phyloP scores from a whole-genome alignment of 257 asterid species.

The Solanum gracilifrons region DNA sequence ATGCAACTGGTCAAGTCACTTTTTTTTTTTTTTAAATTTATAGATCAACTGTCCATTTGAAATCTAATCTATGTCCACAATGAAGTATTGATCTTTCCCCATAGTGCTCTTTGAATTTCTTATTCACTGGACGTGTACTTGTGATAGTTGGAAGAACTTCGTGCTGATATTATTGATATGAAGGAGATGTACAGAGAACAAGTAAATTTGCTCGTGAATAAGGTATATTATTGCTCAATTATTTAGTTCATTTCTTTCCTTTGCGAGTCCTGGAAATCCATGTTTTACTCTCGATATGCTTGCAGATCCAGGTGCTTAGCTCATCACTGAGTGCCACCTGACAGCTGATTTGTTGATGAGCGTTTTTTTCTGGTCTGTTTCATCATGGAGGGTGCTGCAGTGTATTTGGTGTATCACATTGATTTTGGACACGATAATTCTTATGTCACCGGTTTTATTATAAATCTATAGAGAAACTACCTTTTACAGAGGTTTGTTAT shows the following conservation, averaged over 20 bases:
- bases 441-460: not conserved
- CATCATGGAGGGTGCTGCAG: not conserved
- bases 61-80: not conserved
- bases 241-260: not conserved
- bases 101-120: not conserved
- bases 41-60: not conserved
- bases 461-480: not conserved
- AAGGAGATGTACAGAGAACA: slow-evolving; percentile 99
- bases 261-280: not conserved
- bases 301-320: slow-evolving; percentile 68
- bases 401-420: not conserved
- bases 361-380: slow-evolving; percentile 3
- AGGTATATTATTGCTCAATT: slow-evolving; percentile 23
- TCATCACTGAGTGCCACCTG: slow-evolving; percentile 35
- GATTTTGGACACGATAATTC: not conserved
- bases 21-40: not conserved
- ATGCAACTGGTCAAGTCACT: not conserved
- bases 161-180: slow-evolving; percentile 84
- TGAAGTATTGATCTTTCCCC: not conserved
- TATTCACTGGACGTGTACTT: not conserved
- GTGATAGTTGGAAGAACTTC: slow-evolving; percentile 86
- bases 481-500: not conserved
- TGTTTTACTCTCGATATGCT: not conserved
- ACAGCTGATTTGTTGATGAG: not conserved
- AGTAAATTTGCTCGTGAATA: slow-evolving; percentile 90